Base-by-base conservation (phyloP, 1,139 yeast species). In the Debaryomyces udenii region DNA sequence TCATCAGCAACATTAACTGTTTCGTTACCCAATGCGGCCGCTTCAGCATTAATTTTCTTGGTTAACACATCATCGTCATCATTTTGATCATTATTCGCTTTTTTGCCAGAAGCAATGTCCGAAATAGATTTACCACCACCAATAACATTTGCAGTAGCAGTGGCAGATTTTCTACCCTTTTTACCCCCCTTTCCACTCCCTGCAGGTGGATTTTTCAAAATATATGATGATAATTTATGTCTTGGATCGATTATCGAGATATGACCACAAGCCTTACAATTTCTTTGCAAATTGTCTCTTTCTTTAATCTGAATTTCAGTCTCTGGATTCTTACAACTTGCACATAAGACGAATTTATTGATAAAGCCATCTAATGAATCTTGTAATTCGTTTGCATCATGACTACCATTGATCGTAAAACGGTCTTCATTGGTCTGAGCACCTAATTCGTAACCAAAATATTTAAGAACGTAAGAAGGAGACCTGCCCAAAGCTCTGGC, bases 201-300 rank as follows among this genome's bases (percentile, higher is more conserved):
- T 41, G 80, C 80, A 41, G 98, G 98, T 30, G 98, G 98, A 67
- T 93, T 90, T 74, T 93, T 94, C 63, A 87, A 70, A 53, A 93
- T 91, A 64, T 80, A 94, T 6, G 96, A 76, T 27, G 91, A 80
- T 53, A 93, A 77, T 70, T 88, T 91, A 65, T 87, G 94, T 64
- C 94, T 81, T 50, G 90, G 84, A 59, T 91, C 97, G 56, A 91
- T 80, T 41, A 74, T 75, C 23, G 96, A 81, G 61, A 91, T 80
- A 64, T 84, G 83, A 68, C 99, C 99, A 77, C 99, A 93, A 23
- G 99, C 99, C 68, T 93, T 93, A 77, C 99, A 93, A 66, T 93
- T 98, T 68, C 93, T 83, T 57, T 84, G 84, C 61, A 94, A 73
- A 51, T 74, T 75, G 38, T 85, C 94, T 55, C 84, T 87, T 57